A percentile compares a stretch with the other conserved stretches of the same genome.
Conservation (phyloP, 306 rosid genomes). For the Ormosia emarginata region DNA sequence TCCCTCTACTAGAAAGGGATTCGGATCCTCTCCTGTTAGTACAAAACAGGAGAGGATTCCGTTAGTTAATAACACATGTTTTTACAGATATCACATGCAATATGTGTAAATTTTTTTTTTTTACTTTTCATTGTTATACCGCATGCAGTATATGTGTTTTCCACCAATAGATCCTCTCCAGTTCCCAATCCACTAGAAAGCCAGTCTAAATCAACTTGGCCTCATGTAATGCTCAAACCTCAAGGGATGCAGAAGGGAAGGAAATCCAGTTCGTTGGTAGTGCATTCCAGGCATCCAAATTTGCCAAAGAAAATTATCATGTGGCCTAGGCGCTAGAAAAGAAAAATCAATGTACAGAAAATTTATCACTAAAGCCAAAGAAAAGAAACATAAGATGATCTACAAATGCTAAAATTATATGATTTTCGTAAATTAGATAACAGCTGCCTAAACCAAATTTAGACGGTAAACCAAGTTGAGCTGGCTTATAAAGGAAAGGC, state of each 20-base stretch:
- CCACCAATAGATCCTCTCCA: too few relatives aligned
- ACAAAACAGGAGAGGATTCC: too few relatives aligned
- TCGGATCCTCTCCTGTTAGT: too few relatives aligned
- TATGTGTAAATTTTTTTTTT: too few relatives aligned
- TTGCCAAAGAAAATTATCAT: background rate
- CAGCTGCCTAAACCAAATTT: slow-evolving; percentile 3
- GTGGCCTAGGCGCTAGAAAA: background rate
- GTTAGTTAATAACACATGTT: too few relatives aligned
- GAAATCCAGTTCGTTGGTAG: background rate
- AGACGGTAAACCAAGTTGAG: slow-evolving; percentile 1
- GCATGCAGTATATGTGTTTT: too few relatives aligned
- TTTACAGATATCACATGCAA: too few relatives aligned
- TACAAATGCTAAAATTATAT: background rate
- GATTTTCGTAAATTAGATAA: background rate
- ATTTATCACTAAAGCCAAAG: background rate
- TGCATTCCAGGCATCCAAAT: background rate
- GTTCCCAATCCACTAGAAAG: too few relatives aligned
- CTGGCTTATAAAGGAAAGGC: background rate
- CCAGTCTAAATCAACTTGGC: background rate
- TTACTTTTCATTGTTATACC: too few relatives aligned
- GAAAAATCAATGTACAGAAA: slow-evolving; percentile 11
- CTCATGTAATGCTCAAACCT: background rate
- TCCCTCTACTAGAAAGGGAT: too few relatives aligned
- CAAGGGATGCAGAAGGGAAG: background rate
- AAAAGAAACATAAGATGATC: background rate